A percentile compares a stretch with the other conserved stretches of the same genome.
Conservation (phyloP, 345 rosid genomes). For the Linum lewisii region DNA sequence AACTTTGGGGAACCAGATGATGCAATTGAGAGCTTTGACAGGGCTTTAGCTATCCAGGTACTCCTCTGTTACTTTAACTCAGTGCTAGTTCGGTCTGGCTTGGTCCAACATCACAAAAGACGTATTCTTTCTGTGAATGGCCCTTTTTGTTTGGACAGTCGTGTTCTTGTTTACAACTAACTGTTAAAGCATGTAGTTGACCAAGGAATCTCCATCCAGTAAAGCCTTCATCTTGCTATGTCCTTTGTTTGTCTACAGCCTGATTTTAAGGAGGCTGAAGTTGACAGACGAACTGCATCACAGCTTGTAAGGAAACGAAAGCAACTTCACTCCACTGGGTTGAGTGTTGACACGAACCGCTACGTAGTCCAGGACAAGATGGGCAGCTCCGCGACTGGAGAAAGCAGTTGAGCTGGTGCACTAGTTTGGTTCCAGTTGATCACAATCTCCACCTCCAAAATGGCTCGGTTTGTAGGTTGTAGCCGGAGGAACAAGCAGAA, state of each 20-base stretch:
- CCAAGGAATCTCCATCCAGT: no score
- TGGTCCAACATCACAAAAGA: not conserved
- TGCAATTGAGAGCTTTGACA: constrained; percentile 65
- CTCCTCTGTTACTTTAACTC: not conserved
- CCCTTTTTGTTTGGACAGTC: not conserved
- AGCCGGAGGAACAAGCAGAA: no score
- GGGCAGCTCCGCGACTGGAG: constrained; percentile 10
- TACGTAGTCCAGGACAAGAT: constrained; percentile 43
- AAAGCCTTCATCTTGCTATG: not conserved
- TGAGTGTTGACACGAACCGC: constrained; percentile 33
- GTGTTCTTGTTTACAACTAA: not conserved
- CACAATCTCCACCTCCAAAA: not conserved
- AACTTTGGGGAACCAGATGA: constrained; percentile 89
- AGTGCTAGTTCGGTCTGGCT: not conserved
- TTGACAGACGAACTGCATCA: constrained; percentile 44
- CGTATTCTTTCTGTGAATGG: not conserved
- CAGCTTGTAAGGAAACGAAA: constrained; percentile 63
- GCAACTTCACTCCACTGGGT: constrained; percentile 54
- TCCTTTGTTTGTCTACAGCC: constrained; percentile 30
- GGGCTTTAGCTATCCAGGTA: constrained; percentile 64
- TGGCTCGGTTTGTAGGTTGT: not conserved
- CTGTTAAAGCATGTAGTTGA: no score
- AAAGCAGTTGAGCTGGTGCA: not conserved
- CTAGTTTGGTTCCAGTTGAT: not conserved
- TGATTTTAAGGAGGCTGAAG: constrained; percentile 41